These are phyloP conservation scores for Teratosphaeriaceae sp. DNA, from an alignment of 2,329 filamentous ascomycete genomes.

Conservation along the genomic window DNA sequence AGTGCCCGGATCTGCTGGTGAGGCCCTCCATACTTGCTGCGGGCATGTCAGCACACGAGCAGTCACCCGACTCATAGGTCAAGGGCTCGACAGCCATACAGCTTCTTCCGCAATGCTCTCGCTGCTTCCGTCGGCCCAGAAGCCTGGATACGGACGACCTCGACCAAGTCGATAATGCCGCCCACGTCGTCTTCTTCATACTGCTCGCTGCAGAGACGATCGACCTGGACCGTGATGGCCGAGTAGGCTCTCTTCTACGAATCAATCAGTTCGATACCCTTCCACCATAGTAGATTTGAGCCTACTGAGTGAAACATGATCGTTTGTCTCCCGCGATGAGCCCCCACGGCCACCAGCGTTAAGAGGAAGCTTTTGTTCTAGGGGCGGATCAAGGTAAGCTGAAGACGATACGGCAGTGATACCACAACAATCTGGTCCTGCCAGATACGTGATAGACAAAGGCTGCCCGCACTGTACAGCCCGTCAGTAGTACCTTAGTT, in stretches of 20 bases:
- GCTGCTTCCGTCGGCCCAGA: slow-evolving; percentile 85
- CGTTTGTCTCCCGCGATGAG: not conserved
- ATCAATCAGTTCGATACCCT: not conserved
- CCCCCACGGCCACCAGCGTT: not conserved
- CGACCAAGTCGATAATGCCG: slow-evolving; percentile 88
- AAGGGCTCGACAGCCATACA: slow-evolving; percentile 45
- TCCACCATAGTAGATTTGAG: not conserved
- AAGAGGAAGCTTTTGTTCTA: not conserved
- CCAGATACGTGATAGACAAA: too few species aligned
- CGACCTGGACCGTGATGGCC: slow-evolving; percentile 86
- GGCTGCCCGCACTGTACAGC: too few species aligned
- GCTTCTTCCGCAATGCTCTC: slow-evolving; percentile 89
- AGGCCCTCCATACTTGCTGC: slow-evolving; percentile 84
- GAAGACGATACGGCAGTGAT: too few species aligned
- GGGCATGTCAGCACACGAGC: not conserved
- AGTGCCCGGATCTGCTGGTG: slow-evolving; percentile 87
- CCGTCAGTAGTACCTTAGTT: too few species aligned
- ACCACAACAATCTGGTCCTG: too few species aligned
- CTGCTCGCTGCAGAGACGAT: slow-evolving; percentile 80
- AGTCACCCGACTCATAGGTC: not conserved
- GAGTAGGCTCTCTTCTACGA: slow-evolving; percentile 72
- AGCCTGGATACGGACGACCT: slow-evolving; percentile 83
- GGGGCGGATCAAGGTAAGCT: too few species aligned
- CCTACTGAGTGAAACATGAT: not conserved
- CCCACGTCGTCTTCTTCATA: slow-evolving; percentile 88